Base-by-base conservation (phyloP, 2,329 filamentous ascomycete genomes). In the Neurospora sp. region DNA sequence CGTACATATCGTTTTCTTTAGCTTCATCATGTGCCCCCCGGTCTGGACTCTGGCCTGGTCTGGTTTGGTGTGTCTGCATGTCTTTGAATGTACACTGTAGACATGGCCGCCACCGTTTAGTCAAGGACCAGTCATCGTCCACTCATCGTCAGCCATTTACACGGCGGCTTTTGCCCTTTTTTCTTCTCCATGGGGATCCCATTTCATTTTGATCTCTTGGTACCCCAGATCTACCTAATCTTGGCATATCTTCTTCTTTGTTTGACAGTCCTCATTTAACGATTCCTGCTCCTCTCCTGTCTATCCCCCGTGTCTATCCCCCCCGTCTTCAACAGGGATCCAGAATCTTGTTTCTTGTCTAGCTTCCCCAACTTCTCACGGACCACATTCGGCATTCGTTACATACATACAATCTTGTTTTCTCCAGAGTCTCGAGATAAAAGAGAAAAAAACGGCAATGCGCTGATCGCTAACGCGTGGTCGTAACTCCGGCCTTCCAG, bases 401-500 rank as follows among this genome's bases (percentile, higher is more conserved):
- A 57, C 46, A 57, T 28, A 57, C 46, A 12, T 28, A 15, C 19
- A 57, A 57, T 23, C 23, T 28, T 57, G 2, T 57, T 57, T 57
- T 57, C 23, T 33, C 46, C 46, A 11, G 19, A 57, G 11, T 57
- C 46, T 3, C 39, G 37, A 38, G 37, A 38, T 10, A 28, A 12
- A 11, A 19, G 11, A 12, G 1, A 12, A 19, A 57, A 57, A 57
- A 28, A 41, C 69, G 72, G 71, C 72, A 72, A 71, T 73, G 71
- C 73, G 73, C 72, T 70, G 72, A 73, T 75, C 73, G 69, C 74
- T 75, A 73, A 76, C 70, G 71, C 71, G 67, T 38, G 66, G 62
- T 68, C 69, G 73, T 66, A 67, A 67, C 65, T 67, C 68, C 57
- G 71, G 67, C 67, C 67, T 37, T 67, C 66, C 68, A 72, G 70